Conservation (phyloP, 2,329 filamentous ascomycete species). For the Fusarium tuaranense region DNA sequence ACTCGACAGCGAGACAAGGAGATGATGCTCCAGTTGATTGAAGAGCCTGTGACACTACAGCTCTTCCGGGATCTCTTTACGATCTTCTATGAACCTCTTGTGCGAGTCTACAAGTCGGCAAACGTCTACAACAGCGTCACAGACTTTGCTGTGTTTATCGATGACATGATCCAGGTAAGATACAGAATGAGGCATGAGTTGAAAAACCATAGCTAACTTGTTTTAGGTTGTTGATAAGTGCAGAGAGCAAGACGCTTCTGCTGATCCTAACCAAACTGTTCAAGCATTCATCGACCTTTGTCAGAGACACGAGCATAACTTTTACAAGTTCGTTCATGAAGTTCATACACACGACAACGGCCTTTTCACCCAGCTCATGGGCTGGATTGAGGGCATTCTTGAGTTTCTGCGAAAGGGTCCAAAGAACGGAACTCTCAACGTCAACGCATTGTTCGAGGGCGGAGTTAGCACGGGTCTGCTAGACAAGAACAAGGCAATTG, state of each 20-base stretch:
- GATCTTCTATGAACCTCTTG: constrained; percentile 98
- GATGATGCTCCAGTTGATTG: constrained; percentile 96
- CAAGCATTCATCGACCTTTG: constrained; percentile 98
- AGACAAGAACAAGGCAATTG: constrained; percentile 77
- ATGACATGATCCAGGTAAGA: constrained; percentile 86
- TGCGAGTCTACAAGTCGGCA: constrained; percentile 97
- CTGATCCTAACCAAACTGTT: constrained; percentile 97
- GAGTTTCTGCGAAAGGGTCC: constrained; percentile 92
- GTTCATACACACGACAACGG: constrained; percentile 97
- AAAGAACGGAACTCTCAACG: constrained; percentile 86
- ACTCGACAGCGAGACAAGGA: constrained; percentile 93
- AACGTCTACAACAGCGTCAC: constrained; percentile 98
- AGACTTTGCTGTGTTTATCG: constrained; percentile 92
- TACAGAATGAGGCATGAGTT: background rate
- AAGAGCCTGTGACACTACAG: constrained; percentile 97
- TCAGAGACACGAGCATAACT: constrained; percentile 92
- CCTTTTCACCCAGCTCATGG: constrained; percentile 95
- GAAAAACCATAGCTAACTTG: constrained; percentile 16
- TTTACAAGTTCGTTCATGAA: constrained; percentile 99
- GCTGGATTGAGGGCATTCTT: constrained; percentile 95
- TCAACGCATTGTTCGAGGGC: constrained; percentile 92
- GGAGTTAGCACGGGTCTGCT: constrained; percentile 75
- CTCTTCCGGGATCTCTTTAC: constrained; percentile 96
- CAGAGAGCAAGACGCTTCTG: constrained; percentile 82
- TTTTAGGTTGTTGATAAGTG: constrained; percentile 72